Base-by-base conservation (phyloP, 441 rosid genomes). In the Adansonia madagascariensis region DNA sequence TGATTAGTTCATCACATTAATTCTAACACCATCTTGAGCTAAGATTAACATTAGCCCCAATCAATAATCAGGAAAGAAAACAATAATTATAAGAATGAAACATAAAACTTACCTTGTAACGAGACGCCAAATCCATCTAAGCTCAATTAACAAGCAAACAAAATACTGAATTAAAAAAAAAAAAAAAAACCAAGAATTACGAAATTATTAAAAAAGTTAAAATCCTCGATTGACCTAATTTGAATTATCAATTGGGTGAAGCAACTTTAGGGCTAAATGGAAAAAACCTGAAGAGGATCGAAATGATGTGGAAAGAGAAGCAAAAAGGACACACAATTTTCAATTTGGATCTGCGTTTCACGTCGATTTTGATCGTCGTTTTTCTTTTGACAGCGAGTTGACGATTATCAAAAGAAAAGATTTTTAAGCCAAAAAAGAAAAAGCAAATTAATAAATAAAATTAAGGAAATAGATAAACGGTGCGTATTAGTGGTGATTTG, bases 121-220 rank as follows among this genome's bases (percentile, higher is more conserved):
- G 89, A 47, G 91, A 91, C 3, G 88, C 93, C 85, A 89, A 87
- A 84, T 91, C 93, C 93, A 91, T 89, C 81, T 74, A 61, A 67
- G 65, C 80, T 52, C 60, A 50, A 44, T 74, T 31, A 71, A 66
- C 57, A 50, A 72, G 65, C 52, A 47, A 15, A 47, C 1, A 59
- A 44, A 76, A 49, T 67, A 82, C 85, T 78, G 79, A 71, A 73
- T 39, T 7, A 60, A 39, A 0, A 52, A 78, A 73, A 74, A 56
- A 56, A n/a, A 3, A n/a, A 71, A 31, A 67, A 11, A 8, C 22
- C 70, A 61, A 80, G 35, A 12, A 52, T 24, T 39, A 52, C 20
- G 10, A 12, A 62, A 22, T 17, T 24, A 17, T 18, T 39, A 15
- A 11, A 27, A 35, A 44, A 15, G 60, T 44, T 43, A 3, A 68